phyloP scores from a whole-genome alignment of 2,329 filamentous ascomycete genomes.

The Helotiales sp. region DNA sequence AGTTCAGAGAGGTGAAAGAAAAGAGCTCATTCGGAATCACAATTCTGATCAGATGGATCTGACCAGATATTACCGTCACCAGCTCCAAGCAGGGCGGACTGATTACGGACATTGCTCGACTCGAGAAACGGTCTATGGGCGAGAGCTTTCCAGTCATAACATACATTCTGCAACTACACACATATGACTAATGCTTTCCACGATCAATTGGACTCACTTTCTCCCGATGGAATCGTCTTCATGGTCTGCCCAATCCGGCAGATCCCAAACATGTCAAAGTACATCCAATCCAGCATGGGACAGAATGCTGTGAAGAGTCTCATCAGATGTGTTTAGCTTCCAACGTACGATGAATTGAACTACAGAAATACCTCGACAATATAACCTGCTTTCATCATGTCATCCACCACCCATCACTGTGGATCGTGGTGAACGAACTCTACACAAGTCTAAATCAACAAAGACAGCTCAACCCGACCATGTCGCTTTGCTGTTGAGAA shows the following conservation, averaged over 20 bases:
- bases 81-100: background rate
- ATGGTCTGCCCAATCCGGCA: background rate
- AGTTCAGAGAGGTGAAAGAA: background rate
- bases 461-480: constrained; percentile 13
- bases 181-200: background rate
- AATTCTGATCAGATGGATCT: background rate
- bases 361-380: constrained; percentile 26
- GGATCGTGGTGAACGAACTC: constrained; percentile 12
- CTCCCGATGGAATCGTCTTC: background rate
- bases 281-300: background rate
- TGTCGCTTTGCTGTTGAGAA: constrained; percentile 19
- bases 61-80: background rate
- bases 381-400: constrained; percentile 25
- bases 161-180: background rate
- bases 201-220: background rate
- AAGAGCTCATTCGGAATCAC: background rate
- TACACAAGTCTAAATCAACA: constrained; percentile 19
- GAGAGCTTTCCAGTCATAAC: background rate
- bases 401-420: constrained; percentile 25
- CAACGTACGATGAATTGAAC: constrained; percentile 21
- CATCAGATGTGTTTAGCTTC: constrained; percentile 28
- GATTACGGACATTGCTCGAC: background rate
- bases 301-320: background rate
- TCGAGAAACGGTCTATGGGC: background rate
- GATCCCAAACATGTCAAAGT: background rate